Base-by-base conservation (phyloP, 345 rosid species). In the Mangifera indica region DNA sequence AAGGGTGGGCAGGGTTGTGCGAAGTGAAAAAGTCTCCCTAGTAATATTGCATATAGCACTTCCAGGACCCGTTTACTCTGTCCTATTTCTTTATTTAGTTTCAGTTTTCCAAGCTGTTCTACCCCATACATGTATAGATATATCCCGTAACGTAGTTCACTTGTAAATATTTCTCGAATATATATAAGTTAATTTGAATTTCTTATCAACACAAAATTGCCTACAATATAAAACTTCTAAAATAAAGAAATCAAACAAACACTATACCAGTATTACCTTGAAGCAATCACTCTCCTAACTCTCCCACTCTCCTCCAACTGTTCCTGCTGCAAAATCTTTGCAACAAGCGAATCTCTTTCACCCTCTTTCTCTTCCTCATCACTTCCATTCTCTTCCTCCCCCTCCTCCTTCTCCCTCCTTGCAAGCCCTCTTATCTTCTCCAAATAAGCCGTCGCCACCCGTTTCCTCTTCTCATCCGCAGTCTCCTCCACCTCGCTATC, bases 261-360 rank as follows among this genome's bases (percentile, higher is more conserved):
- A 11, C 7, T 26, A 8, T 8, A 14, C 3, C 5, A 68, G 15
- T 40, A 61, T 18, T 34, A 93, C 99, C 96, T 88, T 5, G 93
- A 93, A 70, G 97, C 92, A 68, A 96, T 67, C 42, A 62, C 81
- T 82, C 89, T 86, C 70, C 90, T 84, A 76, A 83, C 81, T 58
- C 99, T 74, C 14, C 98, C 99, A 78, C 90, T 91, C 15, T 91
- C 98, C 78, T 91, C 97, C 8, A 84, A 86, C 87, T 96, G 99
- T 77, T 88, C 87, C 84, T 90, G 84, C 85, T 88, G 83, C 92
- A 96, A 79, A 68, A 79, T 78, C 76, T 82, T 84, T 3, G 80
- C 86, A 12, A 93, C 91, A 55, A 75, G 75, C 7, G 91, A 77
- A 85, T 91, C 94, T 69, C 85, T 79, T 54, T 64, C 82, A 0